Conservation (phyloP, 1,284 basidiomycete species). For the Rhodotorula sp. region DNA sequence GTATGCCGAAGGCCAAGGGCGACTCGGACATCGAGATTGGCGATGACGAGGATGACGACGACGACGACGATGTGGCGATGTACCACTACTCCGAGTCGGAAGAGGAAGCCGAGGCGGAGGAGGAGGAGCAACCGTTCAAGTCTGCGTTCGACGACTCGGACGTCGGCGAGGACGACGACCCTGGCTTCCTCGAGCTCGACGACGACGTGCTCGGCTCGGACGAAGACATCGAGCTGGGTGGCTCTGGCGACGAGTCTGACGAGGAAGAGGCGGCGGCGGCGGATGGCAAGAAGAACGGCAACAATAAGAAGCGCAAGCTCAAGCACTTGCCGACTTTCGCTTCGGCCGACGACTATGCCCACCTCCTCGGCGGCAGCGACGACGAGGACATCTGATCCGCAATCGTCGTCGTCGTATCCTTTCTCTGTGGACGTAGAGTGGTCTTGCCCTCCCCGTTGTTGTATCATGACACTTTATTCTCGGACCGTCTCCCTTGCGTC, state of each 20-base stretch:
- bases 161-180: conserved; percentile 37
- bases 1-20: conserved; percentile 56
- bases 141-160: conserved; percentile 44
- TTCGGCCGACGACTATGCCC: conserved; percentile 91
- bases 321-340: conserved; percentile 81
- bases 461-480: background rate
- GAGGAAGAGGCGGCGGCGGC: conserved; percentile 53
- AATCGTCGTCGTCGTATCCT: background rate
- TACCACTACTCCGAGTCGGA: conserved; percentile 23
- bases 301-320: conserved; percentile 68
- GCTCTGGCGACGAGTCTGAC: conserved; percentile 56
- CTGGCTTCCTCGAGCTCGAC: conserved; percentile 43
- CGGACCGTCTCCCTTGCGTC: background rate
- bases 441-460: background rate
- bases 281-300: conserved; percentile 40
- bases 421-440: no score
- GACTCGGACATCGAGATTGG: conserved; percentile 53
- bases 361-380: conserved; percentile 77
- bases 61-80: conserved; percentile 32
- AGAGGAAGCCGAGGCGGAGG: conserved; percentile 29
- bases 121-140: conserved; percentile 28
- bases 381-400: conserved; percentile 32
- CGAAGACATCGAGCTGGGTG: conserved; percentile 48
- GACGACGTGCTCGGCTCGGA: conserved; percentile 43
- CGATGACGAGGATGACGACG: conserved; percentile 31